Evolutionary conservation across 2,329 filamentous ascomycete species (phyloP).

Genomic region (Fusarium sp.): DNA sequence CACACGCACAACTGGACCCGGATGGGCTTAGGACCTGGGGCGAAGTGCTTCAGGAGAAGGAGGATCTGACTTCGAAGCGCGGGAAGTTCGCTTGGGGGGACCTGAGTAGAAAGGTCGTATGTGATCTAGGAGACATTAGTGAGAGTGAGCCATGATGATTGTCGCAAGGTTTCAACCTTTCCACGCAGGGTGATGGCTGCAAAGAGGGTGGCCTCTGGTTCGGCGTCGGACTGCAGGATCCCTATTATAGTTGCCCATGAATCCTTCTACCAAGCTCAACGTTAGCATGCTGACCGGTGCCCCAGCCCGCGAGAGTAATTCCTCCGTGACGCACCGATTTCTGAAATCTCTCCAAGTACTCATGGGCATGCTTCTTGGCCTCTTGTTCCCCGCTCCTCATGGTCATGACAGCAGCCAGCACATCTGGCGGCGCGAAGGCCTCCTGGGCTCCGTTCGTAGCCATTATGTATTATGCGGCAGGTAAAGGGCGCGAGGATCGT

Average conservation of each 20-base stretch:
- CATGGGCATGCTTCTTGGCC: constrained; percentile 90
- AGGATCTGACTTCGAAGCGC: constrained; percentile 89
- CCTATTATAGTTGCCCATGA: constrained; percentile 92
- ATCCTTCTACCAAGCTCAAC: constrained; percentile 74
- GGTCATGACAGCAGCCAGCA: constrained; percentile 89
- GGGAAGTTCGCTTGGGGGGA: constrained; percentile 81
- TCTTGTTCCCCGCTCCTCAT: constrained; percentile 90
- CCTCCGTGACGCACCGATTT: constrained; percentile 80
- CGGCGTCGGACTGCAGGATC: constrained; percentile 86
- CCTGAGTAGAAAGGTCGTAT: constrained; percentile 90
- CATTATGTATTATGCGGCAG: constrained; percentile 65
- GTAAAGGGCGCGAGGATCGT: constrained; percentile 1
- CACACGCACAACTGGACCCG: constrained; percentile 95
- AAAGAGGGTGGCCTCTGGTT: constrained; percentile 91
- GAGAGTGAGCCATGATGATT: neutral
- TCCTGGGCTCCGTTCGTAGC: constrained; percentile 76
- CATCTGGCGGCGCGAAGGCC: constrained; percentile 81
- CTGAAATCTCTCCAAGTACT: constrained; percentile 95
- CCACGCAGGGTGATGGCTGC: constrained; percentile 97
- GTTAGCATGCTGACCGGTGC: constrained; percentile 28
- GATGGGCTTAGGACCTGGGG: constrained; percentile 85
- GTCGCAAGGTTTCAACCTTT: constrained; percentile 75
- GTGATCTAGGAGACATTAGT: constrained; percentile 78
- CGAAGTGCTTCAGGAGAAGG: constrained; percentile 84
- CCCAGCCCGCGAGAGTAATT: neutral